Evolutionary conservation across 805 yeast genomes (phyloP).

Genomic region (Torulaspora maleeae): DNA sequence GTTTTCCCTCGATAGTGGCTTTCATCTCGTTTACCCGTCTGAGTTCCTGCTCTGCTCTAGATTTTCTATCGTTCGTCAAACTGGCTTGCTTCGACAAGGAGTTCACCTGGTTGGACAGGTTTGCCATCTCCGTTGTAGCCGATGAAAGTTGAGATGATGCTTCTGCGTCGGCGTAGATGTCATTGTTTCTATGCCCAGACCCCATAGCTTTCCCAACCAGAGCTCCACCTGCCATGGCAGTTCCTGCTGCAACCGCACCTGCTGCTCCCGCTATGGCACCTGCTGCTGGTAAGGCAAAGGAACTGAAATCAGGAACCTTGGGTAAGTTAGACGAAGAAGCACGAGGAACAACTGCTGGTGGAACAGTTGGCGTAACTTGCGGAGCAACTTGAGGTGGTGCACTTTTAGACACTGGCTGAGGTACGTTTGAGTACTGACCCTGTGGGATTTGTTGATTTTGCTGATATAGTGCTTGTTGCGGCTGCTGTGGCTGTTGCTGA

Average conservation of each 20-base stretch:
- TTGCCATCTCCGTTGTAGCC: slow-evolving; percentile 82
- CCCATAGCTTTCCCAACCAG: slow-evolving; percentile 20
- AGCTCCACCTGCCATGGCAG: slow-evolving; percentile 18
- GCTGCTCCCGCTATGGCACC: slow-evolving; percentile 10
- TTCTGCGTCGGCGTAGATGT: slow-evolving; percentile 54
- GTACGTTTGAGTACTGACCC: slow-evolving; percentile 10
- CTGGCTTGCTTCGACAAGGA: slow-evolving; percentile 74
- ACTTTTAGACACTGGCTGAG: slow-evolving; percentile 39
- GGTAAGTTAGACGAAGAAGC: slow-evolving; percentile 36
- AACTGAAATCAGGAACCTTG: slow-evolving; percentile 33
- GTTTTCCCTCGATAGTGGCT: slow-evolving; percentile 66
- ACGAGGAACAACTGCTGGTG: slow-evolving; percentile 38
- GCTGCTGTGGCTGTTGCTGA: slow-evolving; percentile 23
- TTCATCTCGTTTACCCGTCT: slow-evolving; percentile 62
- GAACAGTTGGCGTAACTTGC: slow-evolving; percentile 11
- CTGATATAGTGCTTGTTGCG: slow-evolving; percentile 11
- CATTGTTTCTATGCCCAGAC: slow-evolving; percentile 37
- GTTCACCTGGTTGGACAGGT: slow-evolving; percentile 76
- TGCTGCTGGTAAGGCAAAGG: slow-evolving; percentile 6
- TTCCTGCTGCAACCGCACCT: slow-evolving; percentile 6
- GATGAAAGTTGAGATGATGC: slow-evolving; percentile 64
- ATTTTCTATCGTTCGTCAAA: slow-evolving; percentile 61
- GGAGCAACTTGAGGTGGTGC: slow-evolving; percentile 43
- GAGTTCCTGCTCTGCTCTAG: slow-evolving; percentile 72
- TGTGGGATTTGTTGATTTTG: slow-evolving; percentile 15